Percentiles rank a stretch among this genome's conserved stretches.
These are phyloP conservation scores for Corylus avellana DNA, from an alignment of 306 rosid genomes.

Conservation along the genomic window DNA sequence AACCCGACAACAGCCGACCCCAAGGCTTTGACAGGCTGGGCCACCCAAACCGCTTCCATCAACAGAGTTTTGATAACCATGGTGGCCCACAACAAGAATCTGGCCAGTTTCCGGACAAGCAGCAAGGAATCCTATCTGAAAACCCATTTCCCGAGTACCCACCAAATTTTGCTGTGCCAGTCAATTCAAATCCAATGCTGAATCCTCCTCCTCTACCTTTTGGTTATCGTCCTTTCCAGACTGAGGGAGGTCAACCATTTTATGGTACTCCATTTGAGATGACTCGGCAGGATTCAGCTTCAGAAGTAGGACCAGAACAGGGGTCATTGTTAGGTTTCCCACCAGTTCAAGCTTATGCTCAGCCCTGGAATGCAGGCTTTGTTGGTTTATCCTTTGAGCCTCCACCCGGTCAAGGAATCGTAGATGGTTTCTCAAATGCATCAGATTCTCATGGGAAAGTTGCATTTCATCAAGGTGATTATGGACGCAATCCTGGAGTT, in stretches of 20 bases:
- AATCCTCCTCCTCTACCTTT: constrained; percentile 69
- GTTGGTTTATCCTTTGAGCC: constrained; percentile 58
- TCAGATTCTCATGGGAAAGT: constrained; percentile 45
- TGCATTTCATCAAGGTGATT: constrained; percentile 49
- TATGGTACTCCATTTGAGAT: constrained; percentile 72
- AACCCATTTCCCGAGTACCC: constrained; percentile 65
- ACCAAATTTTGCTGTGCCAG: constrained; percentile 51
- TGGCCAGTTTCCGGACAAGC: constrained; percentile 65
- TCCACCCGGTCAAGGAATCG: constrained; percentile 32
- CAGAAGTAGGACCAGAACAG: constrained; percentile 68
- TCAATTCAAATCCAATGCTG: constrained; percentile 67
- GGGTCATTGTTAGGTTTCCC: constrained; percentile 74
- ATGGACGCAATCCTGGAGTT: constrained; percentile 37
- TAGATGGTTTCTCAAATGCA: constrained; percentile 37
- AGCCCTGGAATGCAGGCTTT: constrained; percentile 74
- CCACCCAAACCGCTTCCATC: constrained; percentile 50
- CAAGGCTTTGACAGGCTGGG: constrained; percentile 81
- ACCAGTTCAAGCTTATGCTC: constrained; percentile 64
- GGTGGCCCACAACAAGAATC: constrained; percentile 57
- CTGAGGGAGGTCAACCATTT: constrained; percentile 75
- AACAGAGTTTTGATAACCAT: constrained; percentile 43
- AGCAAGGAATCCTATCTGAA: constrained; percentile 64
- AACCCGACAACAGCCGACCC: constrained; percentile 51
- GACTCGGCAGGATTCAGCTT: constrained; percentile 66
- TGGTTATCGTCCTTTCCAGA: constrained; percentile 66